Evolutionary conservation across 129 eudicot genomes (phyloP), one percentile per base, ranked within the genome.

Genomic region (Flaveria bidentis): DNA sequence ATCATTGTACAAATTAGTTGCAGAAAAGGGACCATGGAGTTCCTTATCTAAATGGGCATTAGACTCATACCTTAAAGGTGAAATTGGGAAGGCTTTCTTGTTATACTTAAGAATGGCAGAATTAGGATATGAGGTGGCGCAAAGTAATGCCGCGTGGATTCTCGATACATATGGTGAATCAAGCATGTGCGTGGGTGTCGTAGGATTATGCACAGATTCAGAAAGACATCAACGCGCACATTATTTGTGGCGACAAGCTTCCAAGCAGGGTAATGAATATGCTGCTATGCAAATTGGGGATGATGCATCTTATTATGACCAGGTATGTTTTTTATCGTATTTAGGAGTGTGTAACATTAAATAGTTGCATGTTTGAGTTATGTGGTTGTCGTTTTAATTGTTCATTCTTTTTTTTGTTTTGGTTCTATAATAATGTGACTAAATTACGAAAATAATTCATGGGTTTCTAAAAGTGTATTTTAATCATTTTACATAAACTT

Each of bases 261-360:
- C 99, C 78, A 96, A 94, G 82, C 99, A 91, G 96, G 99, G 99
- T 53, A 94, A 94, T 80, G 99, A 94, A 74, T 97, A 94, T 69
- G 99, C 97, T 53, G 99, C 99, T 49, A 72, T 88, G 86, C 84
- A 91, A 78, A 91, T 91, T 67, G 99, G 99, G 36, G 99, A 94
- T 80, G 97, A 20, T 20, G 22, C 99, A 30, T 94, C 91, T 69
- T 94, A 94, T 81, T 91, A 94, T 65, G 99, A 97, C 28, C 84
- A 91, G 90, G 98, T 93, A 88, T 52, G 98, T 84, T 74, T 42
- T 69, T 42, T 2, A 44, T 46, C 15, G 22, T 11, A 20, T 58
- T 12, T 28, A 16, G n/a, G 22, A 65, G 49, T 39, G 5, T 36
- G 49, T 41, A 5, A 33, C 39, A 6, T 4, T 44, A 44, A 8